Evolutionary conservation across 2,329 filamentous ascomycete genomes (phyloP).

Genomic region (Lizonia empirigonia): DNA sequence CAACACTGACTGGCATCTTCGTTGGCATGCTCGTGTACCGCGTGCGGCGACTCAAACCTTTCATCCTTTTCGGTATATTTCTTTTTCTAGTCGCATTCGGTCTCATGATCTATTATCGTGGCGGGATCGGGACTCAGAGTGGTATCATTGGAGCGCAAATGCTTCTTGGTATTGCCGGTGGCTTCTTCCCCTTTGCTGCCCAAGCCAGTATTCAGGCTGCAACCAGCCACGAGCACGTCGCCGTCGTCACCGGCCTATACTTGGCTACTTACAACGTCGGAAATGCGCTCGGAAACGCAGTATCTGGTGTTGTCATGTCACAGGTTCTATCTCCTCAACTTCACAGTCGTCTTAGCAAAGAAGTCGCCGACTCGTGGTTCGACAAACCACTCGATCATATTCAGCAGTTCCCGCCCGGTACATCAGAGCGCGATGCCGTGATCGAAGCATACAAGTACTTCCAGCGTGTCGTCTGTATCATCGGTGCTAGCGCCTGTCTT

Average conservation of each 20-base stretch:
- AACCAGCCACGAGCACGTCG: slow-evolving; percentile 61
- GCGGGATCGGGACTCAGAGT: slow-evolving; percentile 55
- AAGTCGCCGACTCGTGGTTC: slow-evolving; percentile 48
- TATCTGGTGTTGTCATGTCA: slow-evolving; percentile 68
- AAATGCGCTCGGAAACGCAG: slow-evolving; percentile 63
- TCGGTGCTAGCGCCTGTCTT: slow-evolving; percentile 35
- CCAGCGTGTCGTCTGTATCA: slow-evolving; percentile 56
- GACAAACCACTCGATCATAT: slow-evolving; percentile 50
- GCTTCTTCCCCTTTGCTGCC: slow-evolving; percentile 63
- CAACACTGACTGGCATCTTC: slow-evolving; percentile 62
- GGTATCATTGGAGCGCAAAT: slow-evolving; percentile 68
- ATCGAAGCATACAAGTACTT: slow-evolving; percentile 54
- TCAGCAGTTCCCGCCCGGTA: slow-evolving; percentile 51
- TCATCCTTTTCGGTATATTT: slow-evolving; percentile 64
- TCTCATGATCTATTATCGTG: slow-evolving; percentile 66
- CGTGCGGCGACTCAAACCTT: slow-evolving; percentile 64
- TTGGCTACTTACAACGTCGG: slow-evolving; percentile 69
- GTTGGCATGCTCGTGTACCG: slow-evolving; percentile 62
- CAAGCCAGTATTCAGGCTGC: slow-evolving; percentile 59
- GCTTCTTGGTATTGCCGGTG: slow-evolving; percentile 66
- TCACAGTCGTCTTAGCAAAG: slow-evolving; percentile 27
- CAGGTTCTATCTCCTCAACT: slow-evolving; percentile 57
- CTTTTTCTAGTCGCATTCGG: slow-evolving; percentile 69
- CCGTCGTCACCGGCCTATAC: slow-evolving; percentile 68
- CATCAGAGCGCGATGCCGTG: slow-evolving; percentile 51